Conservation (phyloP, 805 yeast genomes). For the Brettanomyces bruxellensis region DNA sequence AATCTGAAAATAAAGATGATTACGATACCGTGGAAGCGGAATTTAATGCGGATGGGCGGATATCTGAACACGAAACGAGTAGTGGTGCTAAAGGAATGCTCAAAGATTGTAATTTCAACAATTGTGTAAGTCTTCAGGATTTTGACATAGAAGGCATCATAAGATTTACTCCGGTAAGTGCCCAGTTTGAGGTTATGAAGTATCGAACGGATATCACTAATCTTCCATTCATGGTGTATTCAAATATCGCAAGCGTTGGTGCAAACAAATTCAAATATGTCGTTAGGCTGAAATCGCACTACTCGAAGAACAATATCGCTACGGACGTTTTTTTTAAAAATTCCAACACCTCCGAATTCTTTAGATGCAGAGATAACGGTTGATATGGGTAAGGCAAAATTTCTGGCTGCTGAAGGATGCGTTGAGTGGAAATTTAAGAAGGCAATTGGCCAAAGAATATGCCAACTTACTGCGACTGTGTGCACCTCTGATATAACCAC, state of each 20-base stretch:
- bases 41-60: too few relatives aligned
- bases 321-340: slow-evolving; percentile 49
- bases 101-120: slow-evolving; percentile 80
- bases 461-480: slow-evolving; percentile 1
- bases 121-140: slow-evolving; percentile 67
- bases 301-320: slow-evolving; percentile 49
- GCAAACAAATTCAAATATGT: slow-evolving; percentile 41
- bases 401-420: slow-evolving; percentile 7
- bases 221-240: slow-evolving; percentile 62
- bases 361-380: slow-evolving; percentile 29
- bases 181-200: slow-evolving; percentile 73
- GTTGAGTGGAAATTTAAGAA: slow-evolving; percentile 4
- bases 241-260: slow-evolving; percentile 40
- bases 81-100: slow-evolving; percentile 18
- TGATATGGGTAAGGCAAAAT: slow-evolving; percentile 18
- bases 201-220: slow-evolving; percentile 55
- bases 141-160: slow-evolving; percentile 60
- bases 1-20: not conserved
- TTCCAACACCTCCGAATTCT: slow-evolving; percentile 59
- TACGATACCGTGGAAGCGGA: not conserved
- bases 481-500: slow-evolving; percentile 4
- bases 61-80: too few relatives aligned
- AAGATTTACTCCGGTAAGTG: slow-evolving; percentile 80
- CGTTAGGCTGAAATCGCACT: slow-evolving; percentile 54
- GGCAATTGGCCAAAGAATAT: not conserved